Base-by-base conservation (phyloP, 116 monocot species). In the Dioscorea cayenensis region DNA sequence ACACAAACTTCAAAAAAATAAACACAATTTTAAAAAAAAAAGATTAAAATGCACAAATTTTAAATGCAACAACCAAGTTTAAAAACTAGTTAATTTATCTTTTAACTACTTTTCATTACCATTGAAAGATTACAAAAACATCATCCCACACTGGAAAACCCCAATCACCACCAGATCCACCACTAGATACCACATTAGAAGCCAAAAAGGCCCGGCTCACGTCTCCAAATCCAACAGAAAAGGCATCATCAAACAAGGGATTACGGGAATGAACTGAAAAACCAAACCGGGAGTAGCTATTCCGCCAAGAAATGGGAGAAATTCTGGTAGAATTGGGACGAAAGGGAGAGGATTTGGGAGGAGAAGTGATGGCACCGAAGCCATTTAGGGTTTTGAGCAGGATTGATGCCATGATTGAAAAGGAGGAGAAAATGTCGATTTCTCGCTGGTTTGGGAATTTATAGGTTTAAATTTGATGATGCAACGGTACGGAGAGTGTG, bases 101-200 rank as follows among this genome's bases (percentile, higher is more conserved):
- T 19, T 50, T 51, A 32, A 77, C 9, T 27, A 20, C 0, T 25
- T 16, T 20, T 19, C 17, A 12, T 25, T 84, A 89, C 85, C 89
- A 85, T 20, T 77, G 73, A 35, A 83, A 73, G 14, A 82, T 71
- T 50, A 73, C 80, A 21, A 22, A 28, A 69, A 51, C 72, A 22
- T 76, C 61, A 16, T 73, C 81, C 49, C 77, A 37, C 1, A 76
- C 79, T 1, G 73, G 71, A 27, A 28, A 72, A 1, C 76, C 82
- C 3, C 72, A 79, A 1, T 49, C 49, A 9, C 72, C 75, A 14
- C 76, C 79, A 27, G 51, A 51, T 3, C 75, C 78, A n/a, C 82
- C 79, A 35, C 51, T 78, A 10, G 69, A 67, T 14, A 60, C 43
- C 20, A 77, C 82, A 68, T 67, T 22, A 71, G 49, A 21, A 0